A percentile compares a stretch with the other conserved stretches of the same genome.
Conservation (phyloP, 2,329 filamentous ascomycete species). For the Hymenoscyphus albidus region DNA sequence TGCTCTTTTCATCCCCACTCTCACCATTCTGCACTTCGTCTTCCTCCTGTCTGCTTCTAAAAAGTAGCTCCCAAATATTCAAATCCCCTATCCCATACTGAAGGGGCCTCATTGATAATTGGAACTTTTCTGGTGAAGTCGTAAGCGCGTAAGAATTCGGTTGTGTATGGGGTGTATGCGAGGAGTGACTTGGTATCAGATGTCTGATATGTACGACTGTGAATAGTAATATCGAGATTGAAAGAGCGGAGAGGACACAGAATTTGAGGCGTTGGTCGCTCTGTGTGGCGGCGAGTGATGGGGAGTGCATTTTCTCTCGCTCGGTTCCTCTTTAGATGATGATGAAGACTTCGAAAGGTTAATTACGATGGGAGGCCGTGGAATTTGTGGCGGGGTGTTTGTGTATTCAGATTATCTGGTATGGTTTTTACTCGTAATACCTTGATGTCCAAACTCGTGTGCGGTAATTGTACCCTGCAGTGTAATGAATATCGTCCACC, state of each 20-base stretch:
- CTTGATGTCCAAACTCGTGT: not conserved
- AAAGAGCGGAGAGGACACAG: constrained; percentile 21
- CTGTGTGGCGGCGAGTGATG: not conserved
- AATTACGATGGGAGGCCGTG: not conserved
- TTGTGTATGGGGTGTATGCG: not conserved
- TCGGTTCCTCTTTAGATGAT: not conserved
- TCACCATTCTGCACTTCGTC: no score
- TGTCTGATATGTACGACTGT: constrained; percentile 24
- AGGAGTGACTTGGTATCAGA: constrained; percentile 12
- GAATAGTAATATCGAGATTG: constrained; percentile 25
- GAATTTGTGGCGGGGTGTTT: not conserved
- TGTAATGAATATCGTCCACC: no score
- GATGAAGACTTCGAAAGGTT: not conserved
- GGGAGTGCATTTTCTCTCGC: constrained; percentile 16
- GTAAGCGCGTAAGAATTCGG: not conserved
- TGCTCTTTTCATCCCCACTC: not conserved
- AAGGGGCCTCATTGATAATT: not conserved
- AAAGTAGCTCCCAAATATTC: not conserved
- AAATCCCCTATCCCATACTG: not conserved
- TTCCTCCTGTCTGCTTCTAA: no score
- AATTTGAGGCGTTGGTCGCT: constrained; percentile 22
- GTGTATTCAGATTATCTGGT: not conserved
- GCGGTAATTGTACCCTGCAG: not conserved
- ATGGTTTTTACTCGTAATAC: no score
- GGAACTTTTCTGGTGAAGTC: no score